Evolutionary conservation across 805 yeast species (phyloP).

Genomic region (Wickerhamiella occidentalis): DNA sequence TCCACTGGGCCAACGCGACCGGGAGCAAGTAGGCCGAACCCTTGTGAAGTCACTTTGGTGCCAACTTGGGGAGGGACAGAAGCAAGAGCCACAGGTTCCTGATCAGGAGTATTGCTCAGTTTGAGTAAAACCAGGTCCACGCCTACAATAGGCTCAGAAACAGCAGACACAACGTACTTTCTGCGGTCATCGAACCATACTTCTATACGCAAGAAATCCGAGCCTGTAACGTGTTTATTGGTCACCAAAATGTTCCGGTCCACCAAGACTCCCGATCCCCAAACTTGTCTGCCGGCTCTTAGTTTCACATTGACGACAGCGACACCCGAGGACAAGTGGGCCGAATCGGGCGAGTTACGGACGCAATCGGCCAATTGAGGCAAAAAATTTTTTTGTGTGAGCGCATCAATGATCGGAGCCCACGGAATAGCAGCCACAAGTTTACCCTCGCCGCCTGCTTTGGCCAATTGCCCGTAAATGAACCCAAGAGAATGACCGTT

Average conservation of each 20-base stretch:
- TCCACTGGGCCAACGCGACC: constrained; percentile 16
- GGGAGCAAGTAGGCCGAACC: constrained; percentile 28
- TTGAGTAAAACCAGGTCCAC: constrained; percentile 25
- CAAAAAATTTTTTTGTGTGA: background rate
- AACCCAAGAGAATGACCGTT: constrained; percentile 21
- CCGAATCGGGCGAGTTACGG: background rate
- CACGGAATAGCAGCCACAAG: constrained; percentile 25
- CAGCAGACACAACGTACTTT: constrained; percentile 12
- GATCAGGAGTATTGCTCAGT: constrained; percentile 11
- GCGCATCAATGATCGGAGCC: constrained; percentile 16
- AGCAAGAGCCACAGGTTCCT: constrained; percentile 19
- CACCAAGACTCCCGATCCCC: constrained; percentile 31
- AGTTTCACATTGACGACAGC: constrained; percentile 16
- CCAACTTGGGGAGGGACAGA: constrained; percentile 16
- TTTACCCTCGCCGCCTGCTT: constrained; percentile 26
- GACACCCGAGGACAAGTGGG: constrained; percentile 12
- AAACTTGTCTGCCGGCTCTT: constrained; percentile 21
- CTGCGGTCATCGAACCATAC: constrained; percentile 14
- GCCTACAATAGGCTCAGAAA: constrained; percentile 23
- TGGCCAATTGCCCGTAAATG: constrained; percentile 23
- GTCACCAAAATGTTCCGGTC: constrained; percentile 24
- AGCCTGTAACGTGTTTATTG: constrained; percentile 26
- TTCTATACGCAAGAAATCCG: constrained; percentile 13
- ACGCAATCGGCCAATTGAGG: background rate
- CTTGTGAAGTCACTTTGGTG: constrained; percentile 23